These are phyloP conservation scores for Cercospora sojina DNA, from an alignment of 2,329 filamentous ascomycete genomes.

Conservation along the genomic window DNA sequence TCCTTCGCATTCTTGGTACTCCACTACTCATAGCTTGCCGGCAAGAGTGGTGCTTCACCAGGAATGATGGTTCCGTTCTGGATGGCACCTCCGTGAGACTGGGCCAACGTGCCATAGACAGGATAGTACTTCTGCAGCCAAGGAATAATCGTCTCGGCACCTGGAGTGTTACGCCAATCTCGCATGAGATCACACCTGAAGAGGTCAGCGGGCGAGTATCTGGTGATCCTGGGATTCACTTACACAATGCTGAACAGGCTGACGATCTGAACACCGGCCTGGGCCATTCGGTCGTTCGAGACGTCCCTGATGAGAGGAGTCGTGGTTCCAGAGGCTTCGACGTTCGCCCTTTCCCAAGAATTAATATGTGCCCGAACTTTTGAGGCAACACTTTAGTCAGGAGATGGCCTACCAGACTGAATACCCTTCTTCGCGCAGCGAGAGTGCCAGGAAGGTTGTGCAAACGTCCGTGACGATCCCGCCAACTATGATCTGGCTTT, in stretches of 20 bases:
- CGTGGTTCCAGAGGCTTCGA: conserved; percentile 69
- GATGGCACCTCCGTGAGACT: conserved; percentile 61
- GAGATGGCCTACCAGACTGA: conserved; percentile 58
- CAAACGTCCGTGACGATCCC: conserved; percentile 76
- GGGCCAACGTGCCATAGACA: conserved; percentile 63
- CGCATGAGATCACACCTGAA: conserved; percentile 63
- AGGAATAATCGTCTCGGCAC: conserved; percentile 57
- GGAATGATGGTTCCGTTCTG: conserved; percentile 58
- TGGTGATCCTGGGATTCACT: not conserved
- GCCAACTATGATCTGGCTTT: conserved; percentile 68
- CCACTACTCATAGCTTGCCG: conserved; percentile 10
- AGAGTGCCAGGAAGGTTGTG: conserved; percentile 72
- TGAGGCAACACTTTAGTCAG: too few species aligned
- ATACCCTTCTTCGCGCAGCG: conserved; percentile 68
- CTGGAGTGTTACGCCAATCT: conserved; percentile 62
- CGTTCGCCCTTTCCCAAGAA: conserved; percentile 53
- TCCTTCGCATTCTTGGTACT: not conserved
- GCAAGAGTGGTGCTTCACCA: conserved; percentile 49
- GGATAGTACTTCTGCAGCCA: conserved; percentile 65
- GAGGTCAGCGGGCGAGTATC: not conserved
- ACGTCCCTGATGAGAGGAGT: conserved; percentile 60
- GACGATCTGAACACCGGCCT: conserved; percentile 64
- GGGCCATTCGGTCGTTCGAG: conserved; percentile 65
- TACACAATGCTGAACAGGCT: conserved; percentile 60
- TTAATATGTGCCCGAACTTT: not conserved